These are phyloP conservation scores for Rutidosis leptorrhynchoides DNA, from an alignment of 129 eudicot genomes.

Conservation along the genomic window DNA sequence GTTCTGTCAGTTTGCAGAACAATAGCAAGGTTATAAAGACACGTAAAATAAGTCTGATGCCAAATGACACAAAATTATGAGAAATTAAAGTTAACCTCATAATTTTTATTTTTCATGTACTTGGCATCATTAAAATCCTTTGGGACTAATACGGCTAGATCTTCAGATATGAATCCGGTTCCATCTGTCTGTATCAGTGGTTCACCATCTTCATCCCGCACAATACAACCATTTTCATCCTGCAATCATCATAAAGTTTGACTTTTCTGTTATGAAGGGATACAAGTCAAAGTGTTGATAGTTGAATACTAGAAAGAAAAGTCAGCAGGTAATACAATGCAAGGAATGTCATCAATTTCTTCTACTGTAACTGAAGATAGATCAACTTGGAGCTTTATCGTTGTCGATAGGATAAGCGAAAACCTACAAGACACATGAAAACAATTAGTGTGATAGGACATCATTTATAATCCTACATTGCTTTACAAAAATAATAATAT, in stretches of 20 bases:
- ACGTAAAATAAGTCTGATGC: neutral
- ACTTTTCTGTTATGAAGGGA: constrained; percentile 3
- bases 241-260: constrained; percentile 22
- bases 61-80: neutral
- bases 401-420: constrained; percentile 62
- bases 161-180: constrained; percentile 83
- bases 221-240: constrained; percentile 39
- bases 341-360: constrained; percentile 57
- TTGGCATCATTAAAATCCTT: constrained; percentile 39
- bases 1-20: constrained; percentile 22
- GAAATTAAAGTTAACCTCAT: constrained; percentile 40
- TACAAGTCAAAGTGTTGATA: constrained; percentile 15
- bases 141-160: constrained; percentile 61
- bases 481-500: too few relatives aligned
- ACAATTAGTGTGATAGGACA: neutral
- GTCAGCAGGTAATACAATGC: constrained; percentile 42
- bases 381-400: constrained; percentile 54
- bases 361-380: constrained; percentile 41
- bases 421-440: constrained; percentile 40
- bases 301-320: constrained; percentile 27
- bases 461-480: too few relatives aligned
- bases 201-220: constrained; percentile 55
- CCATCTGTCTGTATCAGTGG: constrained; percentile 75
- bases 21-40: neutral
- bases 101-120: constrained; percentile 26